Conservation (phyloP, 2,329 filamentous ascomycete species). For the Colletotrichum simmondsii region DNA sequence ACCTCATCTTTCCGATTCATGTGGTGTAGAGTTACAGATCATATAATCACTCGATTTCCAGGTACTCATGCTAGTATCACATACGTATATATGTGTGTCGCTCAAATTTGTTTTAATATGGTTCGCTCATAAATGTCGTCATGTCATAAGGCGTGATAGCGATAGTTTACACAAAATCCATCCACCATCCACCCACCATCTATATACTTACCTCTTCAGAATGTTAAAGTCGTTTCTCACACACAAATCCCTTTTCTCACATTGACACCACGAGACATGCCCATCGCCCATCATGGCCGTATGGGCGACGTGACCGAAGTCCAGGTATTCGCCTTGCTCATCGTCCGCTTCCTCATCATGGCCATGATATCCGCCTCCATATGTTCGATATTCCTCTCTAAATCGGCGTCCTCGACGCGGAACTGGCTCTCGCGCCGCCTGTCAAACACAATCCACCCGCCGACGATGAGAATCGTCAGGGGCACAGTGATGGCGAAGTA, state of each 20-base stretch:
- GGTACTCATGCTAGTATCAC: background rate
- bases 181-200: slow-evolving; percentile 3
- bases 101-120: background rate
- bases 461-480: slow-evolving; percentile 65
- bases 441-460: slow-evolving; percentile 66
- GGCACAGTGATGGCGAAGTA: slow-evolving; percentile 72
- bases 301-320: slow-evolving; percentile 50
- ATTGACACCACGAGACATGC: no score
- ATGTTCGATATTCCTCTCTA: slow-evolving; percentile 64
- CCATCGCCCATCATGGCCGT: slow-evolving; percentile 10
- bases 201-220: slow-evolving; percentile 8
- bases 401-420: slow-evolving; percentile 59
- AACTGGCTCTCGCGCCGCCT: slow-evolving; percentile 60
- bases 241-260: background rate
- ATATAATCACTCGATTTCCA: no score
- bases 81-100: background rate
- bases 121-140: slow-evolving; percentile 28
- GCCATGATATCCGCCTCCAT: slow-evolving; percentile 69
- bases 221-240: slow-evolving; percentile 7
- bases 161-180: slow-evolving; percentile 27
- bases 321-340: slow-evolving; percentile 67
- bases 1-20: background rate
- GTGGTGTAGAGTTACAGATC: background rate
- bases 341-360: slow-evolving; percentile 65
- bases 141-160: slow-evolving; percentile 34